Evolutionary conservation across 306 rosid species (phyloP).

Genomic region (Citrullus colocynthis): DNA sequence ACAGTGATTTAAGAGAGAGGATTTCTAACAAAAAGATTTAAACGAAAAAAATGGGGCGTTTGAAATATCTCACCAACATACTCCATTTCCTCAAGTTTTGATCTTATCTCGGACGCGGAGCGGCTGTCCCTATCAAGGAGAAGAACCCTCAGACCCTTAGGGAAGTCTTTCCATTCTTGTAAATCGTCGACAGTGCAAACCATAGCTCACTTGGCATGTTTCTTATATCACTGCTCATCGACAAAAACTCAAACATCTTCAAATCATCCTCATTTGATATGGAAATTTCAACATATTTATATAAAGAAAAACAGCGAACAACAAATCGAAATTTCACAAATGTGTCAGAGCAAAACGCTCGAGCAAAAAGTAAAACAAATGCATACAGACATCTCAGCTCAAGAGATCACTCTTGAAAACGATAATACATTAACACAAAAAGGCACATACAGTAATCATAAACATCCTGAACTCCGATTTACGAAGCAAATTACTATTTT

Average conservation of each 20-base stretch:
- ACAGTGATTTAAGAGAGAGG: neutral
- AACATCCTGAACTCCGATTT: neutral
- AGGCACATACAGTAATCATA: neutral
- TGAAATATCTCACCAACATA: constrained; percentile 41
- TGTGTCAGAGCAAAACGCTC: neutral
- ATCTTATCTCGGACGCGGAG: constrained; percentile 59
- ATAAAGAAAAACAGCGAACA: neutral
- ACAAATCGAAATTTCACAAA: neutral
- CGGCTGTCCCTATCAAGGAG: constrained; percentile 58
- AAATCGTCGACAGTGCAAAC: constrained; percentile 90
- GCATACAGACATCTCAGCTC: neutral
- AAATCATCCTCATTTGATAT: neutral
- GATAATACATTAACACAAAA: neutral
- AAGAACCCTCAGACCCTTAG: constrained; percentile 88
- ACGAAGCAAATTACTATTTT: neutral
- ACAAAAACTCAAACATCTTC: neutral
- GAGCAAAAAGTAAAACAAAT: neutral
- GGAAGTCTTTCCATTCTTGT: constrained; percentile 89
- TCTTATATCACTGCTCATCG: constrained; percentile 35
- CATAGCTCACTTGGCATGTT: constrained; percentile 99
- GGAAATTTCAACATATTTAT: neutral
- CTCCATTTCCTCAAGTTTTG: constrained; percentile 80
- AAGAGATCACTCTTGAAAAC: neutral
- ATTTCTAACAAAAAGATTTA: constrained; percentile 4
- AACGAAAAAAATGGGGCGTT: constrained; percentile 8